Conservation (phyloP, 768 basidiomycete species). For the Pleurotus giganteus region DNA sequence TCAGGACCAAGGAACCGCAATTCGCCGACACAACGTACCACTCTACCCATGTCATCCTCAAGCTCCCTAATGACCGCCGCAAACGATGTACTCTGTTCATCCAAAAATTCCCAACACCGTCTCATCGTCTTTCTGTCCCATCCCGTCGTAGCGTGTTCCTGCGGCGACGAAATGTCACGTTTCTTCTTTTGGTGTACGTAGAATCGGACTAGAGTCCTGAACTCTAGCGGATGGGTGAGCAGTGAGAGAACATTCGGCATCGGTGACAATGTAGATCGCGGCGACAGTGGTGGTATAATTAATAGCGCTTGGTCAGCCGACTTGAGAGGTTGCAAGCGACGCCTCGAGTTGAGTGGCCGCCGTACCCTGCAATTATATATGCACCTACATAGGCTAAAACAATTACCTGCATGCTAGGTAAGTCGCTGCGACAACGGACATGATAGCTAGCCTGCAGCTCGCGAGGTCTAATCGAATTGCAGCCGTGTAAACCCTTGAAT, state of each 20-base stretch:
- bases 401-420: too few species aligned
- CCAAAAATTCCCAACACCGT: conserved; percentile 86
- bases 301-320: too few species aligned
- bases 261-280: not conserved
- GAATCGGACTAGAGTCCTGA: conserved; percentile 81
- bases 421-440: too few species aligned
- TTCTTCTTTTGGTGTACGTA: conserved; percentile 77
- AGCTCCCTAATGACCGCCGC: conserved; percentile 93
- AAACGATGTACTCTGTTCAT: conserved; percentile 87
- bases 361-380: too few species aligned
- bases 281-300: not conserved
- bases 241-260: conserved; percentile 32
- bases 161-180: conserved; percentile 75
- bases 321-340: too few species aligned
- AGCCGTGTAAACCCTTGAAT: too few species aligned
- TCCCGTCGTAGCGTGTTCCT: conserved; percentile 77
- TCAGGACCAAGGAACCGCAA: too few species aligned
- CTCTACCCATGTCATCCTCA: conserved; percentile 90
- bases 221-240: conserved; percentile 79
- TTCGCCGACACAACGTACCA: conserved; percentile 73
- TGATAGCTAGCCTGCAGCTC: too few species aligned
- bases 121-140: conserved; percentile 88
- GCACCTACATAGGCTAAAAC: too few species aligned
- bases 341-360: too few species aligned
- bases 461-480: too few species aligned